Percentiles rank a stretch among this genome's conserved stretches.
phyloP scores from a whole-genome alignment of 179 eudicot species.

The Patellifolia procumbens region DNA sequence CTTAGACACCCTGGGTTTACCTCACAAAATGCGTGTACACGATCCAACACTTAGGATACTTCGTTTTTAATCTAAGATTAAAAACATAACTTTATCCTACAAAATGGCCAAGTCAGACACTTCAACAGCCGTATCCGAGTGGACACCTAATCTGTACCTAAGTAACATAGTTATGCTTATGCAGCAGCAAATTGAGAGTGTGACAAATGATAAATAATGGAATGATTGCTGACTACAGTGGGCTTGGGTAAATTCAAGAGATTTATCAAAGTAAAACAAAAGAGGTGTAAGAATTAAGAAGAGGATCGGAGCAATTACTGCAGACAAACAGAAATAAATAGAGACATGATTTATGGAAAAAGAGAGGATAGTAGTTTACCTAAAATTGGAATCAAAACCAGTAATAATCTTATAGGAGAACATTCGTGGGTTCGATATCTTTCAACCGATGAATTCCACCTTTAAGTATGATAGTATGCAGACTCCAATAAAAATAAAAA shows the following conservation, averaged over 20 bases:
- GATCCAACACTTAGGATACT: too few relatives aligned
- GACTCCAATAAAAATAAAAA: background rate
- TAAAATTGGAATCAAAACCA: background rate
- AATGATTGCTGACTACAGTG: background rate
- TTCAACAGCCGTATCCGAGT: too few relatives aligned
- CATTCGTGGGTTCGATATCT: background rate
- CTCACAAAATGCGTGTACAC: too few relatives aligned
- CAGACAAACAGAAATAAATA: background rate
- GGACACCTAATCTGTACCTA: too few relatives aligned
- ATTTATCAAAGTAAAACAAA: too few relatives aligned
- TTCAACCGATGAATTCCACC: slow-evolving; percentile 22
- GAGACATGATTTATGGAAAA: background rate
- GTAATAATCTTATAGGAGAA: background rate
- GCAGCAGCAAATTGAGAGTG: too few relatives aligned
- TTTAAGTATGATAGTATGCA: slow-evolving; percentile 24
- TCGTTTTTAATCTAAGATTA: background rate
- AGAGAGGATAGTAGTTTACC: background rate
- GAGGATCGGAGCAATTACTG: background rate
- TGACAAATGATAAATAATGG: background rate
- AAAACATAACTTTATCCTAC: too few relatives aligned
- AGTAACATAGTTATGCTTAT: too few relatives aligned
- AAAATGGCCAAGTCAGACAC: too few relatives aligned
- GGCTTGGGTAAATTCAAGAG: background rate
- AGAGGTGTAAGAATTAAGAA: too few relatives aligned
- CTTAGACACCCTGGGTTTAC: too few relatives aligned